Evolutionary conservation across 306 rosid species (phyloP).

Genomic region (Cajanus cajan): DNA sequence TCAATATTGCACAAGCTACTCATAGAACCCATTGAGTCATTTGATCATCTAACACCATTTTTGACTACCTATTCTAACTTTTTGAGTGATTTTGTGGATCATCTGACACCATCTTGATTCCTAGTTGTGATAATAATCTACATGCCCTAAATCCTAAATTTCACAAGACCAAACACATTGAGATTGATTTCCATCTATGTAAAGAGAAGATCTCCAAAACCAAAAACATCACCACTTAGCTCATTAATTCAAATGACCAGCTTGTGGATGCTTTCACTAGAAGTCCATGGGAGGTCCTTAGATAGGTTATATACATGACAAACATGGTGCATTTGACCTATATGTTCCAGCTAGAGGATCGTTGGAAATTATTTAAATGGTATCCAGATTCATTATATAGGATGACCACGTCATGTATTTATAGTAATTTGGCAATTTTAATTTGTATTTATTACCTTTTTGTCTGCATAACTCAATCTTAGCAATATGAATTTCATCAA

Average conservation of each 20-base stretch:
- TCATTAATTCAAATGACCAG: neutral
- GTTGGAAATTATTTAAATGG: neutral
- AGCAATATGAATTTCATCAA: neutral
- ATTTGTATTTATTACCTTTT: neutral
- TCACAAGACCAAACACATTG: neutral
- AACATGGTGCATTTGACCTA: neutral
- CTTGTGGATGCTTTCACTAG: neutral
- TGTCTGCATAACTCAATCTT: neutral
- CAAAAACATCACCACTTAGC: neutral
- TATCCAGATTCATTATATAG: neutral
- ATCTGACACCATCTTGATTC: neutral
- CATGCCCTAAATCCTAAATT: neutral
- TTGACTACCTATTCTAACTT: too few species aligned
- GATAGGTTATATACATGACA: neutral
- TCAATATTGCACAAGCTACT: too few species aligned
- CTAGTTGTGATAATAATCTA: neutral
- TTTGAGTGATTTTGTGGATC: too few species aligned
- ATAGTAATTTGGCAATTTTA: neutral
- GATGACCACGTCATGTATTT: neutral
- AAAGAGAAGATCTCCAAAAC: neutral
- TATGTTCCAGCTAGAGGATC: neutral
- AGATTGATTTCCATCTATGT: neutral
- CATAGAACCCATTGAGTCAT: neutral
- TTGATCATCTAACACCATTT: too few species aligned
- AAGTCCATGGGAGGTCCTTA: neutral